Base-by-base conservation (phyloP, 768 basidiomycete species). In the Coprinopsis sp. region DNA sequence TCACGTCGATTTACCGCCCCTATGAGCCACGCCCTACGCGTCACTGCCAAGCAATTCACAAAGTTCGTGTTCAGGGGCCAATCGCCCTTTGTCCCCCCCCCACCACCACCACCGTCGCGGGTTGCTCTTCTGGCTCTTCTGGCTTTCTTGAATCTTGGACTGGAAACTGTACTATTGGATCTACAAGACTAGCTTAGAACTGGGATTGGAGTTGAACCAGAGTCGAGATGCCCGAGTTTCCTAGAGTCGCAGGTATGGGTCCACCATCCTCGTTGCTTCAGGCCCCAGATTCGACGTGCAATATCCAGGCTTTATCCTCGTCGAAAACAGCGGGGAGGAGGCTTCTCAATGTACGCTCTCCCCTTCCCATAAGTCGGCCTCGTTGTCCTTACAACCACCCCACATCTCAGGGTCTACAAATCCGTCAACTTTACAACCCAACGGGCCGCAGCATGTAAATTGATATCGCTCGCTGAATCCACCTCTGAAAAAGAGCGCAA, bases 401-500 rank as follows among this genome's bases (percentile, higher is more conserved):
- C 13, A 19, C 36, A 30, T 45, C 0, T 21, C 49, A 95, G 92
- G 39, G 93, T 96, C 8, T 95, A 81, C 58, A 82, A 79, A 34
- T 92, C 92, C 0, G 81, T 89, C 23, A 77, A 95, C 65, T 56
- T 84, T 44, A 63, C 72, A 12, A 71, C 77, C 6, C 77, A 84
- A 38, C 72, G 72, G 2, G 79, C 90, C 2, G 91, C 90, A 7
- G 93, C 93, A 23, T 94, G 92, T 72, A 97, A 96, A 64, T 67
- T 94, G 24, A 76, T 94, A 50, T 57, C 68, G 12, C 65, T 92
- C 41, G 86, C 79, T 0, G 67, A 75, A 2, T 59, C 79, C 34
- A 84, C 84, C 1, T 79, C 81, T 1, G 75, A 81, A 4, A 74
- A 75, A 40, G 80, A 88, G 11, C 77, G 89, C 44, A 94, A 95